Conservation (phyloP, 2,329 filamentous ascomycete genomes). For the Alternaria ventricosa region DNA sequence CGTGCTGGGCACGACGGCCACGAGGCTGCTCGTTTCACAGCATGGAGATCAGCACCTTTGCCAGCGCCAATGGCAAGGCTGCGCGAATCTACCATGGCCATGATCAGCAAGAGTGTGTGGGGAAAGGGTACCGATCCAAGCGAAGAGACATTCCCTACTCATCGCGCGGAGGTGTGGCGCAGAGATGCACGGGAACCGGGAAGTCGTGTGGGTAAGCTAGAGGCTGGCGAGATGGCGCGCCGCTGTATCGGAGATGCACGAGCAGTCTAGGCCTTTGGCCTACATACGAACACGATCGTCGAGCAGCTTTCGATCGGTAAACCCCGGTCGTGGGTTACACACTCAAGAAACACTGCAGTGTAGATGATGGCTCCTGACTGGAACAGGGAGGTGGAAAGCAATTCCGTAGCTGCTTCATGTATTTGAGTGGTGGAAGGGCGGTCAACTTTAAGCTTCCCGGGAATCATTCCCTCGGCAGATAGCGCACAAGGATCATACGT, state of each 20-base stretch:
- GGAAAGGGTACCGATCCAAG: conserved; percentile 6
- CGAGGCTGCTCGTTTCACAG: not conserved
- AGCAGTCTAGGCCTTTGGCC: conserved; percentile 1
- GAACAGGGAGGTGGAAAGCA: not conserved
- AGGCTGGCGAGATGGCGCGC: not conserved
- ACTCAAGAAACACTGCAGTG: not conserved
- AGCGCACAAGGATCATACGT: not conserved
- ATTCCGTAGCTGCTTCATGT: not conserved
- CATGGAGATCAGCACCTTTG: not conserved
- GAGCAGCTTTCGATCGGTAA: conserved; percentile 7
- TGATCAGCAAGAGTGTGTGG: conserved; percentile 1
- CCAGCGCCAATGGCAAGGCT: not conserved
- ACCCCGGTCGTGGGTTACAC: conserved; percentile 1
- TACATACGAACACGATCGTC: conserved; percentile 2
- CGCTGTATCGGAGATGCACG: not conserved
- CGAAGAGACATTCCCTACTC: not conserved
- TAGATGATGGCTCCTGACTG: conserved; percentile 5
- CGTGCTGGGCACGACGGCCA: not conserved
- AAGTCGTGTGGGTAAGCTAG: conserved; percentile 4
- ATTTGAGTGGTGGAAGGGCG: not conserved
- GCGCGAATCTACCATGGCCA: conserved; percentile 6
- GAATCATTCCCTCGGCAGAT: not conserved
- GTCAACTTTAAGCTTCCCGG: not conserved
- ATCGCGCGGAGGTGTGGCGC: not conserved
- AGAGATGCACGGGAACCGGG: not conserved